These are phyloP conservation scores for Marasmius oreades DNA, from an alignment of 1,284 basidiomycete genomes.

Conservation along the genomic window DNA sequence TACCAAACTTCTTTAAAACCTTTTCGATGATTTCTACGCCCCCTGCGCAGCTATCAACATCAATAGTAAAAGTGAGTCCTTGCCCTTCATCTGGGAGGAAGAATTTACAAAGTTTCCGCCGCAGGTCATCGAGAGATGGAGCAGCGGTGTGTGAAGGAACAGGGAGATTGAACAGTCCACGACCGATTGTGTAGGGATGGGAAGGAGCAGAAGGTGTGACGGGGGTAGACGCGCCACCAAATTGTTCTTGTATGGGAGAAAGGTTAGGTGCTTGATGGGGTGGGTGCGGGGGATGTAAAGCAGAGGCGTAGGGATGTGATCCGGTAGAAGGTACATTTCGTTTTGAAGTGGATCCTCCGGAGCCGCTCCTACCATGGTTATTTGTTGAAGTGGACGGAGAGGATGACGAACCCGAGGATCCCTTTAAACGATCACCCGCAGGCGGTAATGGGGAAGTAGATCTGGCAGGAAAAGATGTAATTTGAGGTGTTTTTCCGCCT, in stretches of 20 bases:
- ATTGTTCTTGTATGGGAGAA: conserved; percentile 70
- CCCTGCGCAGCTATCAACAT: conserved; percentile 73
- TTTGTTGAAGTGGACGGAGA: conserved; percentile 24
- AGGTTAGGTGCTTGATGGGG: conserved; percentile 37
- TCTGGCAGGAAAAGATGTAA: conserved; percentile 31
- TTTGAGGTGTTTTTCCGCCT: conserved; percentile 35
- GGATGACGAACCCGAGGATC: not conserved
- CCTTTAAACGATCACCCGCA: conserved; percentile 27
- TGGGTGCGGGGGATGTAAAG: conserved; percentile 30
- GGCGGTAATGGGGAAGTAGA: conserved; percentile 60
- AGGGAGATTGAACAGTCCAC: conserved; percentile 48
- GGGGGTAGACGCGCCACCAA: conserved; percentile 35
- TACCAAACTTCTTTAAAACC: conserved; percentile 86
- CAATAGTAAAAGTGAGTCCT: conserved; percentile 67
- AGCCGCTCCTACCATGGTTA: conserved; percentile 48
- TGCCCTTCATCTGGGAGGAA: conserved; percentile 71
- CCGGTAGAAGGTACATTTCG: conserved; percentile 40
- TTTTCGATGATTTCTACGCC: conserved; percentile 84
- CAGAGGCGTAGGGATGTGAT: conserved; percentile 50
- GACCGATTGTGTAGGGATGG: conserved; percentile 47
- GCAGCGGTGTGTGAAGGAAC: conserved; percentile 41
- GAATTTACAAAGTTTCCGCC: conserved; percentile 84
- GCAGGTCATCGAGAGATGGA: conserved; percentile 72
- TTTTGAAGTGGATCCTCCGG: conserved; percentile 34
- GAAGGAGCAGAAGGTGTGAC: conserved; percentile 49